Evolutionary conservation across 352 stramenopile genomes (phyloP), one percentile per base, ranked within the genome.

Genomic region (Pythium myriotylum): DNA sequence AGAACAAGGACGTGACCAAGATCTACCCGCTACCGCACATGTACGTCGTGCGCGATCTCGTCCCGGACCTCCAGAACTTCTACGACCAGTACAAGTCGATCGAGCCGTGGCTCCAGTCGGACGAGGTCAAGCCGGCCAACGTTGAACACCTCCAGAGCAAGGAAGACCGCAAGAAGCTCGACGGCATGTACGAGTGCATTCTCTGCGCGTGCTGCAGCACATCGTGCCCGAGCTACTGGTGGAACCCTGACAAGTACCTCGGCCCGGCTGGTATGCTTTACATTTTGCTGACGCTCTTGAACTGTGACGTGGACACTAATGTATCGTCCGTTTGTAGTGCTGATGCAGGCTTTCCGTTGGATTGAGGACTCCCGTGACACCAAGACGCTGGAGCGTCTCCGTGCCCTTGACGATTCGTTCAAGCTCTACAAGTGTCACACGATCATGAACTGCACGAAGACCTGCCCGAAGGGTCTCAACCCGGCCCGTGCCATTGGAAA

Each of bases 101-200:
- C 77, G 89, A 99, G 83, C 97, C 97, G n/a, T 99, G 97, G 97
- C 90, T 99, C 54, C 95, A 99, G 77, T 97, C 90, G 68, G 86
- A 95, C 59, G 79, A 89, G 56, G 76, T 86, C 23, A 97, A 97
- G 62, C 70, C 88, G 14, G 70, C 85, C 39, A 97, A 97, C 60
- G 75, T 89, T 32, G 86, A 96, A 72, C 84, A 94, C 72, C 54
- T 94, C 46, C 85, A 95, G 72, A 95, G 84, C 50, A 95, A 96
- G 53, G 90, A 98, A 54, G 98, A 99, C 84, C 90, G 98, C 58
- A 98, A 98, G 84, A 99, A 99, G 76, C 83, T 99, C 9, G 98
- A 99, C 75, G 97, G 98, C 62, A 99, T 99, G 97, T 99, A 99
- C 79, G 97, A 99, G 85, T 99, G 97, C 80, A 99, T 99, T 65